A percentile compares a stretch with the other conserved stretches of the same genome.
These are phyloP conservation scores for Solanum okadae DNA, from an alignment of 257 asterid genomes.

Conservation along the genomic window DNA sequence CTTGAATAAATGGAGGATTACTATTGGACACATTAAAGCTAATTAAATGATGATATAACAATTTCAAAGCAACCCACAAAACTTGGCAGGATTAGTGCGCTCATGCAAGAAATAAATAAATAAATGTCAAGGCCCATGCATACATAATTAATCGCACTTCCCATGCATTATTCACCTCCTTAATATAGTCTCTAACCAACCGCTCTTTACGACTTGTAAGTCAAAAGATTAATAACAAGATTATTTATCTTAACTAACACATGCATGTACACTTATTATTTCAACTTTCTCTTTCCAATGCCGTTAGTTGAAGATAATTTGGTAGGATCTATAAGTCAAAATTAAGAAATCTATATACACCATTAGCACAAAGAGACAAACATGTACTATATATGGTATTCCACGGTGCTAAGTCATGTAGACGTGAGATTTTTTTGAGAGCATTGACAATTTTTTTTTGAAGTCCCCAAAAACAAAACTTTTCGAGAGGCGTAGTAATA, in stretches of 20 bases:
- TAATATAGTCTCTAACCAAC: not conserved
- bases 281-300: not conserved
- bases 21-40: too few species aligned
- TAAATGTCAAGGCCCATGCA: not conserved
- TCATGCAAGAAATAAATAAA: not conserved
- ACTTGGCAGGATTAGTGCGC: not conserved
- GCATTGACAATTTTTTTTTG: too few species aligned
- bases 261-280: not conserved
- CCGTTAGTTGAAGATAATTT: not conserved
- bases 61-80: not conserved
- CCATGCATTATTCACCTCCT: not conserved
- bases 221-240: not conserved
- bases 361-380: not conserved
- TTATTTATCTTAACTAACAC: not conserved
- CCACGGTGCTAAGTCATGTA: not conserved
- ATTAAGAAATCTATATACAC: not conserved
- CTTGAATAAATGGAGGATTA: not conserved
- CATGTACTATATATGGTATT: not conserved
- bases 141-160: not conserved
- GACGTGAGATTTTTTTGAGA: not conserved
- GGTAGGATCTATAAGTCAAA: not conserved
- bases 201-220: not conserved
- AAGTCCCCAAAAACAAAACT: not conserved
- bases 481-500: not conserved
- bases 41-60: not conserved